Base-by-base conservation (phyloP, 768 basidiomycete species). In the Rhodosporidiobolus odoratus region DNA sequence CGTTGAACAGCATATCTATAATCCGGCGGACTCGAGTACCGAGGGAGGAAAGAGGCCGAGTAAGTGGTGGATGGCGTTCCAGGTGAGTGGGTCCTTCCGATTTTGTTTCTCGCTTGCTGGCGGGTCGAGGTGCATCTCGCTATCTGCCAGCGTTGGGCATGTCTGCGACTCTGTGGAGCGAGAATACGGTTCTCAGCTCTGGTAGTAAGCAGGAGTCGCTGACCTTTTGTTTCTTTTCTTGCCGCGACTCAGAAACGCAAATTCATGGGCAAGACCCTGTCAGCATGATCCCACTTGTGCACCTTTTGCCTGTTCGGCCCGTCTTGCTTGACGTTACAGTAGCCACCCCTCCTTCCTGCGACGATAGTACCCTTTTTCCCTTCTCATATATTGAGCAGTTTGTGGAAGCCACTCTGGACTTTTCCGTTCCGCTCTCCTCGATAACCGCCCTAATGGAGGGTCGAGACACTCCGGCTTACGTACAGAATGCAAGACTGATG, bases 1-100 rank as follows among this genome's bases (percentile, higher is more conserved):
- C 59, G 86, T 92, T 21, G 92, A 94, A 77, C 34, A 45, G 19
- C 84, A 87, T 61, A 82, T 99, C 58, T 99, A 99, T 79, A 79
- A 80, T n/a, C 45, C 60, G 60, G 41, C 21, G 7, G 69, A 71
- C 53, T 38, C 35, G 34, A 41, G 37, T 23, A 71, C 76, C 23
- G 91, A 88, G 47, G 92, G 95, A 79, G 93, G 93, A 9, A 89
- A 89, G 67, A 94, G 91, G 79, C 94, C 96, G 9, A 96, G 90
- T 84, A 99, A 99, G 81, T 99, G 96, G 96, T 99, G 96, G 96
- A 95, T 97, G 92, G 90, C 91, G 30, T 99, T 98, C 87, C 86
- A 80, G 78, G 73, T 74, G 59, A 38, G 65, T 54, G 38, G 48
- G 30, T 23, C 48, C 40, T 48, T 66, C n/a, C n/a, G n/a, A n/a